Evolutionary conservation across 129 eudicot species (phyloP), one percentile per base, ranked within the genome.

Genomic region (Tagetes erecta): DNA sequence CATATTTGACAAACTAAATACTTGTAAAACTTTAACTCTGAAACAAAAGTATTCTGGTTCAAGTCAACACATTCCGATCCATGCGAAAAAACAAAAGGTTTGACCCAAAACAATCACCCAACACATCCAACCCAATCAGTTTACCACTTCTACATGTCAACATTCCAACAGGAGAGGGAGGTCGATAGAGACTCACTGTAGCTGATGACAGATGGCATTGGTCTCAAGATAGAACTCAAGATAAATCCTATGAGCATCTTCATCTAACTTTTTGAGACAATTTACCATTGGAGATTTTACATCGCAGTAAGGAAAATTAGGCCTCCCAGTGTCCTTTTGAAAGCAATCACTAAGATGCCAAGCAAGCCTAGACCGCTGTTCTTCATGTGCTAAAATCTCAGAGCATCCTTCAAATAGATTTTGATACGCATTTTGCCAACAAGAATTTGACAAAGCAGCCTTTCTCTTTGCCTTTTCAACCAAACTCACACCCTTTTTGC

Each of bases 281-380:
- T 68, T 36, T 0, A 33, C 59, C 73, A 68, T 68, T 5, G 2
- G 31, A 0, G 58, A 68, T 12, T 68, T 47, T 31, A 33, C 58
- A 47, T 68, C 59, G 47, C 73, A 68, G 3, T 68, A 68, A 11
- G 73, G 59, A 68, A 68, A 47, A 33, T 2, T 42, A 68, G 73
- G 20, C 59, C 58, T 70, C 35, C 63, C 63, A 9, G 35, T 50
- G 46, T 69, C 74, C 63, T 70, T 70, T n/a, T 70, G 63, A 50
- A 13, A 70, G 52, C 63, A 70, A n/a, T 50, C 34, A 36, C 57
- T 34, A n/a, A 50, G 74, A 51, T 70, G 62, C 74, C 74, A 70
- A 3, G 74, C 74, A 0, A 70, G n/a, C 36, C 63, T 35, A 3
- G 34, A 70, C 36, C 49, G 63, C 36, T 70, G 62, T 50, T 70